Conservation (phyloP, 2,329 filamentous ascomycete genomes). For the Penicillium sp. region DNA sequence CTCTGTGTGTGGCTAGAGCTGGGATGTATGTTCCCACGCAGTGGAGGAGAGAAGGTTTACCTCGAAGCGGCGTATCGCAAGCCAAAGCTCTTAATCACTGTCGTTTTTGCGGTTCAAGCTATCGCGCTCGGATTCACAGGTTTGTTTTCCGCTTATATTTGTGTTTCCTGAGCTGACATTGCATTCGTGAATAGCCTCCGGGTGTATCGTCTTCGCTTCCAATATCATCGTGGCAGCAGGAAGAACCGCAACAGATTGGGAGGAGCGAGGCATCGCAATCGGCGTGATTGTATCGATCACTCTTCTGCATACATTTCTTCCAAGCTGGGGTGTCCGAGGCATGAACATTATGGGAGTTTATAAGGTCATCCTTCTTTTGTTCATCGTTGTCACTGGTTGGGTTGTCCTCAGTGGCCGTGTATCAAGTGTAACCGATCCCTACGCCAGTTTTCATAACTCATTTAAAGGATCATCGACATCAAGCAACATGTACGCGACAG, state of each 20-base stretch:
- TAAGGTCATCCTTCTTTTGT: conserved; percentile 64
- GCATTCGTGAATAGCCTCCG: conserved; percentile 43
- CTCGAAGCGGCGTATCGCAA: conserved; percentile 64
- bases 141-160: neutral
- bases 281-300: conserved; percentile 65
- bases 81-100: conserved; percentile 61
- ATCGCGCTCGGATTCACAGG: conserved; percentile 60
- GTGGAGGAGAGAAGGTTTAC: conserved; percentile 67
- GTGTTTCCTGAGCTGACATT: neutral
- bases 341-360: conserved; percentile 65
- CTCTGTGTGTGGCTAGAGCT: conserved; percentile 63
- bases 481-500: conserved; percentile 65
- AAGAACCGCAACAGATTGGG: conserved; percentile 63
- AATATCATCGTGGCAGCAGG: conserved; percentile 67
- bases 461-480: conserved; percentile 61
- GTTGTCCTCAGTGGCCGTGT: conserved; percentile 61
- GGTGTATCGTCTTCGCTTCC: conserved; percentile 68
- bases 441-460: conserved; percentile 60
- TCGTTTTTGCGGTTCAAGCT: conserved; percentile 60
- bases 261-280: conserved; percentile 65
- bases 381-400: conserved; percentile 64
- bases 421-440: conserved; percentile 56
- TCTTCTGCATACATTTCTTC: conserved; percentile 61
- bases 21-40: conserved; percentile 65
- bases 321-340: conserved; percentile 66